Evolutionary conservation across 148 eudicot genomes (phyloP).

Genomic region (Vaccinium darrowii): DNA sequence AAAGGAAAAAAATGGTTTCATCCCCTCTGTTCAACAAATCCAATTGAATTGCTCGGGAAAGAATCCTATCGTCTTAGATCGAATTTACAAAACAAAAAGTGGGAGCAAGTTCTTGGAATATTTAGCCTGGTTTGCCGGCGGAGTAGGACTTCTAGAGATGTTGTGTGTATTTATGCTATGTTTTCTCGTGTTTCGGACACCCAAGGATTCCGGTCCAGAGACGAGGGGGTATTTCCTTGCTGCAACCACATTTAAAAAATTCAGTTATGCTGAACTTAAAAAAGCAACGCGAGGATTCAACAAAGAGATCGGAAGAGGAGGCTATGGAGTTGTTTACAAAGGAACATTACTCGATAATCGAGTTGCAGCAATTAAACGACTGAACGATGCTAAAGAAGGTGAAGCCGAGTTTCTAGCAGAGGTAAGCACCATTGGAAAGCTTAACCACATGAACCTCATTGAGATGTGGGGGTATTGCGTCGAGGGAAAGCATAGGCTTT

Average conservation of each 20-base stretch:
- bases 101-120: not conserved
- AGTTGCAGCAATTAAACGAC: constrained; percentile 30
- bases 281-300: constrained; percentile 28
- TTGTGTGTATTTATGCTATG: not conserved
- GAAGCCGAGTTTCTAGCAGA: constrained; percentile 28
- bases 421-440: constrained; percentile 17
- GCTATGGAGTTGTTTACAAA: constrained; percentile 20
- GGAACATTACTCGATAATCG: constrained; percentile 18
- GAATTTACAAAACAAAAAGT: constrained; percentile 9
- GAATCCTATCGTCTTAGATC: not conserved
- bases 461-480: constrained; percentile 23
- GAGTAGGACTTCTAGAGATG: constrained; percentile 27
- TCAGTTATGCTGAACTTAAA: constrained; percentile 32
- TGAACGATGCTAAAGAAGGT: constrained; percentile 23
- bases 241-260: constrained; percentile 34
- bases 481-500: constrained; percentile 12
- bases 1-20: not conserved
- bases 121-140: constrained; percentile 23
- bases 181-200: constrained; percentile 11
- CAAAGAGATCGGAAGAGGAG: constrained; percentile 36
- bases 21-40: not conserved
- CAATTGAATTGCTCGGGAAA: constrained; percentile 17
- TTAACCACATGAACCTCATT: constrained; percentile 32
- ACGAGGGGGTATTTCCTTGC: constrained; percentile 20
- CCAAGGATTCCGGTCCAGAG: not conserved